Conservation (phyloP, 805 yeast genomes). For the Myxozyma kluyveri region DNA sequence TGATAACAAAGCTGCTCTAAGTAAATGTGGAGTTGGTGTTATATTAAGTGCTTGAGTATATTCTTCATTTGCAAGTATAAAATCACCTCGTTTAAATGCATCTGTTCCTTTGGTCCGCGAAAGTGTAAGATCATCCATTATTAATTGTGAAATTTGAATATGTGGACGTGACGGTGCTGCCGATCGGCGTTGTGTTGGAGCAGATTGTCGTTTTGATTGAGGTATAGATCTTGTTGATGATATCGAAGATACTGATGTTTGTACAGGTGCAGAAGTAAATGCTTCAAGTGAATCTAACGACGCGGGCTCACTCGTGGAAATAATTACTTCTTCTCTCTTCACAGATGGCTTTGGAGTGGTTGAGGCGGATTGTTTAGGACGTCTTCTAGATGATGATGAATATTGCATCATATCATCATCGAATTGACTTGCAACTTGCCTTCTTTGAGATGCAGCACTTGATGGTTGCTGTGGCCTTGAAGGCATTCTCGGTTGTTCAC, state of each 20-base stretch:
- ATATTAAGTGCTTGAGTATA: slow-evolving; percentile 57
- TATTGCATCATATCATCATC: slow-evolving; percentile 20
- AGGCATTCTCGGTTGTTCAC: slow-evolving; percentile 1
- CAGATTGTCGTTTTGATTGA: background rate
- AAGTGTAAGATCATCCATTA: slow-evolving; percentile 35
- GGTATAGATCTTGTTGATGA: background rate
- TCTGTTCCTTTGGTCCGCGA: slow-evolving; percentile 51
- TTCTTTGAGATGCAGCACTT: slow-evolving; percentile 1
- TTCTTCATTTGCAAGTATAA: slow-evolving; percentile 56
- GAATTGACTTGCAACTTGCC: background rate
- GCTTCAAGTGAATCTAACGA: background rate
- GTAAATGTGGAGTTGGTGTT: slow-evolving; percentile 63
- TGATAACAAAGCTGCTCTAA: slow-evolving; percentile 65
- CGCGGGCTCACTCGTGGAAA: no score
- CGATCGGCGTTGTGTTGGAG: background rate
- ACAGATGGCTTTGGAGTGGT: no score
- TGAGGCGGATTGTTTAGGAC: background rate
- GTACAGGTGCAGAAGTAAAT: slow-evolving; percentile 1
- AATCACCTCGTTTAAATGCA: slow-evolving; percentile 80
- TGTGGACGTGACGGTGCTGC: slow-evolving; percentile 29
- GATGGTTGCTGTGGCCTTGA: slow-evolving; percentile 6
- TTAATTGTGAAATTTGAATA: slow-evolving; percentile 35
- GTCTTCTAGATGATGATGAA: background rate
- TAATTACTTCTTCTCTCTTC: no score
- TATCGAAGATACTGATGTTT: slow-evolving; percentile 1